These are phyloP conservation scores for Wallacemonas sp. DNA, from an alignment of 208 protist species.

Conservation along the genomic window DNA sequence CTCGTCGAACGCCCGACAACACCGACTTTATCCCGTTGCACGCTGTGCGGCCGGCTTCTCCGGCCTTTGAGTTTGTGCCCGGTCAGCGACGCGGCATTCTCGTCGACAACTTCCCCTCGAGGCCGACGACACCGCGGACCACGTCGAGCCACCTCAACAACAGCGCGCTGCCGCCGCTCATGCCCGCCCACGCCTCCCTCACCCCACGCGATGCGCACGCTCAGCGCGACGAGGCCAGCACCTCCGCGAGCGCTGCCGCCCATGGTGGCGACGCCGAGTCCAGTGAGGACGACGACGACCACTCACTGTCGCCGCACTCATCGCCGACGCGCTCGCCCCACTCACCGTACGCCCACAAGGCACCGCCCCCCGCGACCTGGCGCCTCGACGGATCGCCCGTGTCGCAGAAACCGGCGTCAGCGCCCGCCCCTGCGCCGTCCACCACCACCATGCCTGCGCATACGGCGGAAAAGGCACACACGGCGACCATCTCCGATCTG, in stretches of 20 bases:
- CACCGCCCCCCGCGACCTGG: neutral
- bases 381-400: neutral
- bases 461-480: neutral
- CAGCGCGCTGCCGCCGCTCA: constrained; percentile 28
- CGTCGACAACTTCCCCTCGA: constrained; percentile 37
- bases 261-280: no score
- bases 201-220: neutral
- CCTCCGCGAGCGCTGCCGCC: no score
- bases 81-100: constrained; percentile 14
- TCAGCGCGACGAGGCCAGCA: neutral
- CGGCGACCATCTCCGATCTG: constrained; percentile 15
- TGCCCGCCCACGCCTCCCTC: constrained; percentile 22
- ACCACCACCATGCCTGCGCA: no score
- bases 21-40: neutral
- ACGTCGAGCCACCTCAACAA: neutral
- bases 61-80: neutral
- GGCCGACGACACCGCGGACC: constrained; percentile 27
- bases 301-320: neutral
- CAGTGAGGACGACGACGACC: neutral
- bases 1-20: neutral
- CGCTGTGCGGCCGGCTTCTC: constrained; percentile 10
- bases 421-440: no score
- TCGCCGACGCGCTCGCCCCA: neutral
- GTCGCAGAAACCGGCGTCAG: neutral
- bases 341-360: constrained; percentile 1